Conservation (phyloP, 371 early-diverging fungal species). For the Coemansia sp. region DNA sequence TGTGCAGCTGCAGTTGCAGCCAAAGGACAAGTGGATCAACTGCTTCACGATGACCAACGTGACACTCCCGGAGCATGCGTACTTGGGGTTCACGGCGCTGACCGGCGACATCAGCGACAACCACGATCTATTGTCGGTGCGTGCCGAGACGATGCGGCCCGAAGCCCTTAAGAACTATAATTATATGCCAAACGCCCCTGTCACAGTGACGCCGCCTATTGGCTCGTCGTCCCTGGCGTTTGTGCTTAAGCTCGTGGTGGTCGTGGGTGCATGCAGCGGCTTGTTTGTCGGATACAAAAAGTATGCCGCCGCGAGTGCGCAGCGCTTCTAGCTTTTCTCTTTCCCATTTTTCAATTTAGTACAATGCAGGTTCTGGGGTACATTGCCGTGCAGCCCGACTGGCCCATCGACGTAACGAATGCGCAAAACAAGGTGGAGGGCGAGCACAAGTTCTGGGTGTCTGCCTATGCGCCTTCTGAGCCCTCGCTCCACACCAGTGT, state of each 20-base stretch:
- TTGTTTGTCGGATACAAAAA: slow-evolving; percentile 40
- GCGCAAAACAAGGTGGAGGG: slow-evolving; percentile 18
- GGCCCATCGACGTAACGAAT: slow-evolving; percentile 35
- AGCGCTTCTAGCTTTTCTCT: slow-evolving; percentile 29
- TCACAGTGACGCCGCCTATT: background rate
- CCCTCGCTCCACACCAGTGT: slow-evolving; percentile 31
- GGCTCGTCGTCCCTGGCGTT: slow-evolving; percentile 25
- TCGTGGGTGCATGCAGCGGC: slow-evolving; percentile 36
- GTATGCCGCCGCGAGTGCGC: slow-evolving; percentile 38
- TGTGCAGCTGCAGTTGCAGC: slow-evolving; percentile 60
- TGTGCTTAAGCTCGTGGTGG: slow-evolving; percentile 32
- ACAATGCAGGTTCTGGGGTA: slow-evolving; percentile 25
- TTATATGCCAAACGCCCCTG: slow-evolving; percentile 6
- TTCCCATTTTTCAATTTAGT: no score
- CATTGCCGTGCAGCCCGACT: slow-evolving; percentile 48
- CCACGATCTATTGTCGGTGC: slow-evolving; percentile 42
- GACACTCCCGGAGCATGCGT: slow-evolving; percentile 68
- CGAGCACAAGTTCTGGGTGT: slow-evolving; percentile 42
- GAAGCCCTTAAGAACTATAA: slow-evolving; percentile 45
- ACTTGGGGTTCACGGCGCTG: slow-evolving; percentile 86
- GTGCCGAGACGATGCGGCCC: slow-evolving; percentile 38
- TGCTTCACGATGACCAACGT: slow-evolving; percentile 80
- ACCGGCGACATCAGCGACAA: slow-evolving; percentile 90
- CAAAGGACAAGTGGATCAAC: slow-evolving; percentile 67
- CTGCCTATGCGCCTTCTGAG: slow-evolving; percentile 25